Conservation (phyloP, 2,329 filamentous ascomycete species). For the Aspergillus felis region DNA sequence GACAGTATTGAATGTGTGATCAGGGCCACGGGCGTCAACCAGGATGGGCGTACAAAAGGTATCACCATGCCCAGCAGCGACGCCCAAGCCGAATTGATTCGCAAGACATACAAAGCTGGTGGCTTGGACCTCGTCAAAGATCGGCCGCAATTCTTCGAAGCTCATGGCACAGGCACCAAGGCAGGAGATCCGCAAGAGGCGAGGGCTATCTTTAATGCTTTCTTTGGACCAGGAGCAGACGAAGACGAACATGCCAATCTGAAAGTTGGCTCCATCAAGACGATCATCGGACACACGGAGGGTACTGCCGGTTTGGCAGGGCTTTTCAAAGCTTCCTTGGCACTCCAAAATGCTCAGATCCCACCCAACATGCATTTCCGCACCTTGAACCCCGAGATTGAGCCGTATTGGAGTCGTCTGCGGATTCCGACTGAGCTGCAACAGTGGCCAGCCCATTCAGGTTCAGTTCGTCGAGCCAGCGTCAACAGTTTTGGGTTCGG, state of each 20-base stretch:
- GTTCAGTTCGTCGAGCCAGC: not conserved
- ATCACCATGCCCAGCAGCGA: too few species aligned
- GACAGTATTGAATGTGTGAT: too few species aligned
- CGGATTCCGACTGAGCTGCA: not conserved
- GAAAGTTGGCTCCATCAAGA: conserved; percentile 17
- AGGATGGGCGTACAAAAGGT: too few species aligned
- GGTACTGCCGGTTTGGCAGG: conserved; percentile 21
- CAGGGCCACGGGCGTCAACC: too few species aligned
- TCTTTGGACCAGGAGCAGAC: not conserved
- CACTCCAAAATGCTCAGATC: conserved; percentile 21
- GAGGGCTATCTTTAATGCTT: not conserved
- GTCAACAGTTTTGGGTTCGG: not conserved
- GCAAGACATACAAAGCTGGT: too few species aligned
- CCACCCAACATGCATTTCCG: conserved; percentile 24
- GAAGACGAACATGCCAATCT: conserved; percentile 14
- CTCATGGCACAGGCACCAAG: too few species aligned
- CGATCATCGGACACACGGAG: conserved; percentile 12
- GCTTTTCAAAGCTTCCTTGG: conserved; percentile 19
- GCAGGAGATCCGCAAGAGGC: too few species aligned
- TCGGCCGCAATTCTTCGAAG: too few species aligned
- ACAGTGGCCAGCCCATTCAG: not conserved
- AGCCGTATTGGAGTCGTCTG: not conserved
- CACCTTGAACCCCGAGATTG: conserved; percentile 13
- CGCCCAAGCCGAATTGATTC: too few species aligned
- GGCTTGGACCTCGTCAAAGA: too few species aligned